A percentile compares a stretch with the other conserved stretches of the same genome.
These are phyloP conservation scores for Sugiyamaella floridensis DNA, from an alignment of 805 yeast genomes.

Conservation along the genomic window DNA sequence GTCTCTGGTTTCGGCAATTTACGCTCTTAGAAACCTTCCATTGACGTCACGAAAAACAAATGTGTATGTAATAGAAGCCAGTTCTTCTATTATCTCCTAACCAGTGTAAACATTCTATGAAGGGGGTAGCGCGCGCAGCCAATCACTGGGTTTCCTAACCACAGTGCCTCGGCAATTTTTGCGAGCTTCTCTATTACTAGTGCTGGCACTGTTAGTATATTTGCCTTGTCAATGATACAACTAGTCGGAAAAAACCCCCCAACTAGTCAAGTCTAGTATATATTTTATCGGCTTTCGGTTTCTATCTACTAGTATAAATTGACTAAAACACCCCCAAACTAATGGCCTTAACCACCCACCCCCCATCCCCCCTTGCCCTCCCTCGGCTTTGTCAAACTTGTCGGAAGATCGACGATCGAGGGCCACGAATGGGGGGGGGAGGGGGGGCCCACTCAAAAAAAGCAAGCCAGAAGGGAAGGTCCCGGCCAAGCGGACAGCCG, in stretches of 20 bases:
- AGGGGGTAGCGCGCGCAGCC: not conserved
- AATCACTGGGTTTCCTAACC: no score
- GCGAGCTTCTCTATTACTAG: no score
- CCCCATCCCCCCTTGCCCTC: no score
- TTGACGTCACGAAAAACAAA: not conserved
- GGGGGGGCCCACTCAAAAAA: not conserved
- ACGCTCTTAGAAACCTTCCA: not conserved
- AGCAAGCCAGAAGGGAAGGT: not conserved
- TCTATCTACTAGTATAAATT: no score
- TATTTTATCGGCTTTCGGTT: no score
- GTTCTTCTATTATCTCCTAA: not conserved
- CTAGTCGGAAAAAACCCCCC: no score
- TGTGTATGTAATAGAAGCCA: not conserved
- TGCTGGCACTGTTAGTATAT: no score
- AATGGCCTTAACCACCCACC: no score
- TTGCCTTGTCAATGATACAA: no score
- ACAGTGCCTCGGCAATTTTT: no score
- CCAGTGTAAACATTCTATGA: not conserved
- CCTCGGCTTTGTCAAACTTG: not conserved
- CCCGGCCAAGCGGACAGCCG: not conserved
- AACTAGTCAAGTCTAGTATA: no score
- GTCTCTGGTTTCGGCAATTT: not conserved
- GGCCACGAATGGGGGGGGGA: not conserved
- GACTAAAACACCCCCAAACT: no score
- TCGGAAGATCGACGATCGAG: not conserved